Conservation (phyloP, 2,329 filamentous ascomycete species). For the Paracamarosporium sp. region DNA sequence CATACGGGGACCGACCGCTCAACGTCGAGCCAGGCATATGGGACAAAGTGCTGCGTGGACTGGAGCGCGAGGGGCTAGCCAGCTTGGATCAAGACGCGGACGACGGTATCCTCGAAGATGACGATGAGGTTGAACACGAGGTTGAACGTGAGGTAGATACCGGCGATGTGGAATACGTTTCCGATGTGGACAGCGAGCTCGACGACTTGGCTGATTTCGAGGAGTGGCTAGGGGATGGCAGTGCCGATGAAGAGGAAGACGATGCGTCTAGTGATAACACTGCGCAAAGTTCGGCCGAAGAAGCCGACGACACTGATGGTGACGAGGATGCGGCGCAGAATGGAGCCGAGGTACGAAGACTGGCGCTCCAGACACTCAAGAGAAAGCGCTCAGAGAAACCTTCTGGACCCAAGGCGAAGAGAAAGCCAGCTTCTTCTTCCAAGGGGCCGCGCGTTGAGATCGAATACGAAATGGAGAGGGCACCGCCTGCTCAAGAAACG, state of each 20-base stretch:
- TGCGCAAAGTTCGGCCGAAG: constrained; percentile 57
- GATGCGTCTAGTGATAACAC: constrained; percentile 58
- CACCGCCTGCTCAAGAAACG: too few relatives aligned
- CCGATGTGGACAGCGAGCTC: constrained; percentile 77
- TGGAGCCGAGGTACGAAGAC: constrained; percentile 57
- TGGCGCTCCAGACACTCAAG: too few relatives aligned
- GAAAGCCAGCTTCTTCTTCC: constrained; percentile 56
- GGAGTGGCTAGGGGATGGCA: constrained; percentile 86
- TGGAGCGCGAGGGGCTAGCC: constrained; percentile 87
- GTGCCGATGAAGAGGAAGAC: constrained; percentile 64
- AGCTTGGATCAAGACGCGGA: constrained; percentile 87
- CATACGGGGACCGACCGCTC: constrained; percentile 91
- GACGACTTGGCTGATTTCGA: constrained; percentile 77
- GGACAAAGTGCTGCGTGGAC: constrained; percentile 92
- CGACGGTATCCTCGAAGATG: constrained; percentile 81
- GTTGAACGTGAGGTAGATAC: constrained; percentile 71
- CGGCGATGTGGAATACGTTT: constrained; percentile 88
- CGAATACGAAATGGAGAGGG: constrained; percentile 77
- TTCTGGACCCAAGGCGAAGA: constrained; percentile 62
- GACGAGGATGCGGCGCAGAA: constrained; percentile 63
- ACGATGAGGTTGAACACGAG: constrained; percentile 71
- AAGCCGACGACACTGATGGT: constrained; percentile 63
- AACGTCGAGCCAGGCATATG: constrained; percentile 96
- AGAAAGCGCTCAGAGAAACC: constrained; percentile 62
- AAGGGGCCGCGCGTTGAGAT: constrained; percentile 73